Percentiles rank a stretch among this genome's conserved stretches.
Evolutionary conservation across 2,329 filamentous ascomycete species (phyloP).

Genomic region (Eutypa lata): DNA sequence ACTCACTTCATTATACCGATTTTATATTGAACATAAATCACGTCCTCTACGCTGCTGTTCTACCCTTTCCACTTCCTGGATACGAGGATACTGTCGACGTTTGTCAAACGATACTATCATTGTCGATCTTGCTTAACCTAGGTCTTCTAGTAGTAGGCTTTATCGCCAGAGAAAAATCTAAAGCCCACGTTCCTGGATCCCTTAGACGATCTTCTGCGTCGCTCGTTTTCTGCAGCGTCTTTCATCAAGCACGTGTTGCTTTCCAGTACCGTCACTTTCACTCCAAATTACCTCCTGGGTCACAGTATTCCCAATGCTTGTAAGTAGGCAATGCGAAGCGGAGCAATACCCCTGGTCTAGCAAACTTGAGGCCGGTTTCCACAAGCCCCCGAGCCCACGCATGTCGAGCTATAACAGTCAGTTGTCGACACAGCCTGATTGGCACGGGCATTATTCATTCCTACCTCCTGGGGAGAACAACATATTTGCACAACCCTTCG

Average conservation of each 20-base stretch:
- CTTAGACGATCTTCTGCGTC: too few relatives aligned
- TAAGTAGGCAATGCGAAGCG: conserved; percentile 51
- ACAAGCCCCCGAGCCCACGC: conserved; percentile 46
- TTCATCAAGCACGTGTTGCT: conserved; percentile 10
- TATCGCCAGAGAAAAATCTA: not conserved
- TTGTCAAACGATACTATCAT: not conserved
- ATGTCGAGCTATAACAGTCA: conserved; percentile 57
- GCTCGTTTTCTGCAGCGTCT: too few relatives aligned
- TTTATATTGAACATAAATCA: not conserved
- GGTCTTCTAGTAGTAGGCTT: not conserved
- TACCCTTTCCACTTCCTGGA: not conserved
- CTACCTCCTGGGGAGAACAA: conserved; percentile 42
- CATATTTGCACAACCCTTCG: conserved; percentile 43
- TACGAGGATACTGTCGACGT: not conserved
- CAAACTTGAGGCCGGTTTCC: conserved; percentile 48
- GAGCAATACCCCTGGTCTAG: conserved; percentile 55
- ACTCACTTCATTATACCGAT: not conserved
- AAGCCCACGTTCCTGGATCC: not conserved
- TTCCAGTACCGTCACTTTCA: conserved; percentile 8
- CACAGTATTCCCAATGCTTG: conserved; percentile 49
- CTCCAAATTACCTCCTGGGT: not conserved
- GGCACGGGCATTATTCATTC: conserved; percentile 54
- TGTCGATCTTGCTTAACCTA: not conserved
- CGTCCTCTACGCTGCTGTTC: not conserved
- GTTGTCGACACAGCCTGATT: conserved; percentile 53